Evolutionary conservation across 2,329 filamentous ascomycete genomes (phyloP).

Genomic region (Aureobasidium sp.): DNA sequence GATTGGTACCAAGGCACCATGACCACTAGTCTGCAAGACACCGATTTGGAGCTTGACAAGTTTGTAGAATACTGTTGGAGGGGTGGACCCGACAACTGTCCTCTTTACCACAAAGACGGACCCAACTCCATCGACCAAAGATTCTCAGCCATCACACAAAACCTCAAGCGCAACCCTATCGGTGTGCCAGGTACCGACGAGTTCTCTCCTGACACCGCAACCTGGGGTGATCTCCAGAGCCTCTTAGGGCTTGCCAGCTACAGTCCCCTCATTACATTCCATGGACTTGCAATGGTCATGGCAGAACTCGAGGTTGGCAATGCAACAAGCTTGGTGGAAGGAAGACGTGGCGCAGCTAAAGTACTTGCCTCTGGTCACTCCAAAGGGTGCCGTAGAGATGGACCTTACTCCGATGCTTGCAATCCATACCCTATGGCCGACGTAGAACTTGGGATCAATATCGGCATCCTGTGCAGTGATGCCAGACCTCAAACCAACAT

Average conservation of each 20-base stretch:
- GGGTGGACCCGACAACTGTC: conserved; percentile 38
- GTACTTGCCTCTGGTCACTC: conserved; percentile 9
- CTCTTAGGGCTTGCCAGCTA: conserved; percentile 27
- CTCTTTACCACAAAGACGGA: conserved; percentile 29
- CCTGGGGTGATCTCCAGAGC: conserved; percentile 27
- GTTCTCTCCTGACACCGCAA: conserved; percentile 23
- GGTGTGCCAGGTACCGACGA: conserved; percentile 31
- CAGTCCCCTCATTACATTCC: conserved; percentile 23
- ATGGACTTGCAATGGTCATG: conserved; percentile 22
- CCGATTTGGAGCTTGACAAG: conserved; percentile 44
- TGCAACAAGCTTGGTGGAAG: conserved; percentile 23
- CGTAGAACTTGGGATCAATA: conserved; percentile 9
- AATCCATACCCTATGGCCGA: background rate
- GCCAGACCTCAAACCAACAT: conserved; percentile 20
- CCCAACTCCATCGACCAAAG: conserved; percentile 27
- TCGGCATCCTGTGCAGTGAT: conserved; percentile 29
- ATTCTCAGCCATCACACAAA: conserved; percentile 30
- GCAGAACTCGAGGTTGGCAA: conserved; percentile 22
- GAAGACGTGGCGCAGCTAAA: conserved; percentile 33
- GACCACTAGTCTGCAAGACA: conserved; percentile 42
- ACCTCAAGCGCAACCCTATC: conserved; percentile 34
- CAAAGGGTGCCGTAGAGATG: conserved; percentile 21
- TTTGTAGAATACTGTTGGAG: conserved; percentile 48
- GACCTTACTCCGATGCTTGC: conserved; percentile 19
- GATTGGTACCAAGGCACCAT: conserved; percentile 43